These are phyloP conservation scores for Kingdonia uniflora DNA, from an alignment of 164 flowering plant genomes.

Conservation along the genomic window DNA sequence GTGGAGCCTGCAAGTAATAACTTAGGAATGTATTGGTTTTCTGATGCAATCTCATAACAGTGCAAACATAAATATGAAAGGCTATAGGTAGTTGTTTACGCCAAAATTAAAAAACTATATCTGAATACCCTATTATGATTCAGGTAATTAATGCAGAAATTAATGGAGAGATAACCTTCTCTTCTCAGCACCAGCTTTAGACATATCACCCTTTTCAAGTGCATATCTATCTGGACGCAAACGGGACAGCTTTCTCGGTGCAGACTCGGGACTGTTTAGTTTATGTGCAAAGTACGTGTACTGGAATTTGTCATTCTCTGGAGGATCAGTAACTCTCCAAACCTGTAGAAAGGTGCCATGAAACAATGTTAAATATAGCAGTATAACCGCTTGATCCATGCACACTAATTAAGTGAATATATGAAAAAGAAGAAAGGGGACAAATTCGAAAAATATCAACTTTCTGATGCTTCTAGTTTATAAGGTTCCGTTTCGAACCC, in stretches of 20 bases:
- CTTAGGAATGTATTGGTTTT: too few relatives aligned
- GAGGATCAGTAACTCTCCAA: slow-evolving; percentile 57
- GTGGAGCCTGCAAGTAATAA: too few relatives aligned
- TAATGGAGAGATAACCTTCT: slow-evolving; percentile 42
- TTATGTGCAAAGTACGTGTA: slow-evolving; percentile 83
- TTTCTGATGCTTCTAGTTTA: too few relatives aligned
- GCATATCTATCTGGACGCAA: slow-evolving; percentile 85
- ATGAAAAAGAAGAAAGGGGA: too few relatives aligned
- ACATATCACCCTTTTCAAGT: slow-evolving; percentile 67
- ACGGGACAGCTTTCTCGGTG: slow-evolving; percentile 71
- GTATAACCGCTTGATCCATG: not conserved
- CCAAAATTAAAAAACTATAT: too few relatives aligned
- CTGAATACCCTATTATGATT: too few relatives aligned
- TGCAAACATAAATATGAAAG: too few relatives aligned
- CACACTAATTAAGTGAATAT: not conserved
- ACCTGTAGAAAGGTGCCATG: slow-evolving; percentile 32
- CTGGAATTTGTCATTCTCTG: slow-evolving; percentile 64
- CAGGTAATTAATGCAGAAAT: too few relatives aligned
- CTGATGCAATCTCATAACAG: too few relatives aligned
- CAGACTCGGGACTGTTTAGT: slow-evolving; percentile 75
- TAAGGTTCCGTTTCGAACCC: too few relatives aligned
- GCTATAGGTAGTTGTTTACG: too few relatives aligned
- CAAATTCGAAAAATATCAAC: too few relatives aligned
- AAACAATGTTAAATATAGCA: not conserved
- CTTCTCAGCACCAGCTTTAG: slow-evolving; percentile 68